Base-by-base conservation (phyloP, 345 rosid genomes). In the Sonneratia caseolaris region DNA sequence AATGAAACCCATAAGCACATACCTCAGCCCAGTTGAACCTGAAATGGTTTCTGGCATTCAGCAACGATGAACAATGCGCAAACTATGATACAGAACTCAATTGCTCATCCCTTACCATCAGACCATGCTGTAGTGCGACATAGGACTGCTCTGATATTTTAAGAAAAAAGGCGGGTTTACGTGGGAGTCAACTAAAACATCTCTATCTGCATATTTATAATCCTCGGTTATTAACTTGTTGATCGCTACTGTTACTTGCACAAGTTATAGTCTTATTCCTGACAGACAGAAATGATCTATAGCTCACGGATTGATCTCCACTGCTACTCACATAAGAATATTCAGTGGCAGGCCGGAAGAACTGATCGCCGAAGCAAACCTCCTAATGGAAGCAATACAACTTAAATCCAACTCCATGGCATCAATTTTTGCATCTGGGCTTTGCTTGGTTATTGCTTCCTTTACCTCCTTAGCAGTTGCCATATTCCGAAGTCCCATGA, bases 321-420 rank as follows among this genome's bases (percentile, higher is more conserved):
- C 10, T 38, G 48, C 45, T 70, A 65, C 83, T 79, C 74, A 81
- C 83, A 81, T 76, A n/a, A 84, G 81, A 62, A 84, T 68, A 78
- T 81, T 79, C 71, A 84, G 71, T 6, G 82, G 83, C 61, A 77
- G 85, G 55, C 75, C 75, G 0, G 72, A 74, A 45, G 83, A 70
- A 19, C 36, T 76, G 72, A 66, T 81, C 6, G 78, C 76, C 0
- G 81, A 71, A 0, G 80, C 82, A 47, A 84, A 81, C 70, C 78
- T 84, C 74, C 80, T 56, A 4, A 81, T 81, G 0, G 85, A 78
- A 55, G 70, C 79, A 79, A 81, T 66, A n/a, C 82, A 81, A 75
- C 79, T 70, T 71, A 84, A 83, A 72, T 84, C 83, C 70, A 84
- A 73, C 69, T 77, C 87, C 84, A 79, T 79, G 59, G 79, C 71